Conservation (phyloP, 1,139 yeast genomes). For the Candida pseudocylindracea region DNA sequence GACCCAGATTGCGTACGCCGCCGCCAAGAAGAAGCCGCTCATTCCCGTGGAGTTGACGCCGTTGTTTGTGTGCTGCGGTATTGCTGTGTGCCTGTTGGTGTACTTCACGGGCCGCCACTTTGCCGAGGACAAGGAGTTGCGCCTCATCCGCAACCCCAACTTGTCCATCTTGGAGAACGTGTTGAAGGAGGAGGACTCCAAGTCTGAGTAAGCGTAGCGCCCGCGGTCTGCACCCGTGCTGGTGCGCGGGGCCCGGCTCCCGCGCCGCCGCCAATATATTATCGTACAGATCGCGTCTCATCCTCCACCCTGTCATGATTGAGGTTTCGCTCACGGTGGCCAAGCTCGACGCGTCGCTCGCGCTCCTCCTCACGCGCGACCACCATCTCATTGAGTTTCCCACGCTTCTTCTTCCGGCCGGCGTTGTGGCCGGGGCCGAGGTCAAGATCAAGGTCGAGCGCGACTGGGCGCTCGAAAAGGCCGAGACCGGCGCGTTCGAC, state of each 20-base stretch:
- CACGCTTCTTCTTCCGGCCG: constrained; percentile 73
- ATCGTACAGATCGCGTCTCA: constrained; percentile 1
- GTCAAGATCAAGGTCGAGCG: constrained; percentile 72
- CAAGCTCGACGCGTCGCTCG: constrained; percentile 85
- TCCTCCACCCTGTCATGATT: constrained; percentile 22
- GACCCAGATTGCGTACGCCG: constrained; percentile 25
- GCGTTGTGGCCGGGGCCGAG: constrained; percentile 86
- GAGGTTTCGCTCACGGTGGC: constrained; percentile 90
- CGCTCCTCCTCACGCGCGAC: constrained; percentile 71
- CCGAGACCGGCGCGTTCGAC: constrained; percentile 36
- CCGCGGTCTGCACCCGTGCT: background rate
- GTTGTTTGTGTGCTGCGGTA: constrained; percentile 34
- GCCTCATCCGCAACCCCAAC: constrained; percentile 49
- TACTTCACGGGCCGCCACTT: constrained; percentile 59
- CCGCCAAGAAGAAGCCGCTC: constrained; percentile 17
- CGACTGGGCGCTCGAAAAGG: constrained; percentile 44
- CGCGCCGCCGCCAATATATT: constrained; percentile 1
- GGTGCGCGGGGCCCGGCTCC: background rate
- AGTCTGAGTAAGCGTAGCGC: constrained; percentile 3
- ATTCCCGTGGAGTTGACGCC: constrained; percentile 50
- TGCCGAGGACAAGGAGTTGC: constrained; percentile 39
- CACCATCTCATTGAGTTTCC: constrained; percentile 95
- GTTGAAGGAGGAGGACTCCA: constrained; percentile 21
- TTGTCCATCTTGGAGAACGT: constrained; percentile 34
- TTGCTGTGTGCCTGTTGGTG: constrained; percentile 41